Evolutionary conservation across 768 basidiomycete genomes (phyloP), one percentile per base, ranked within the genome.

Genomic region (Psilocybe tampanensis): DNA sequence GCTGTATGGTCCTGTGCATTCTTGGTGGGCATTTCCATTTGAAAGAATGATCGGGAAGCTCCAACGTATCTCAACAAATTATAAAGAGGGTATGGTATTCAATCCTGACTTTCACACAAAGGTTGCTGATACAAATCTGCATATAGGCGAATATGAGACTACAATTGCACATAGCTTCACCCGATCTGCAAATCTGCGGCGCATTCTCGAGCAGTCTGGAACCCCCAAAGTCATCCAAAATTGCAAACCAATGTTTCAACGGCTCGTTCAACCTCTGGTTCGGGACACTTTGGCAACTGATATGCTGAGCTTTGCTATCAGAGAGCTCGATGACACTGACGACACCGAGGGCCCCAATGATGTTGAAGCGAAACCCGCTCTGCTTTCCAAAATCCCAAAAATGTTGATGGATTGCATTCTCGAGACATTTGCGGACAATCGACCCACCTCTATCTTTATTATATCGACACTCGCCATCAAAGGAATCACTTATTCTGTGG

Each of bases 1-100:
- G 19, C 58, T 56, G 0, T 72, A 42, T 44, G 55, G 55, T 18
- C 55, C 55, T 8, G 48, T 50, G n/a, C 47, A 49, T 42, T 42
- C 47, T 63, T 63, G 72, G 73, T 74, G 72, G 71, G 52, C 70
- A 2, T 74, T 74, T 55, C 66, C 65, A 1, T 73, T 72, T 47
- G 70, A 74, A 49, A 55, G 63, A 2, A 68, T 71, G 60, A 74
- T 73, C 55, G 70, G 72, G 1, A 61, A 68, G 56, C 59, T 73
- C 4, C 65, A 74, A 47, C 58, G 62, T 11, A 66, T 71, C 11
- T 62, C 68, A 1, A 60, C 48, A 21, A 71, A 73, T 57, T 22
- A 43, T 22, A 56, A 33, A 32, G 33, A 24, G 8, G 39, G 45
- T 50, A 24, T 22, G 23, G 18, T 32, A 9, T 29, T 6, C 18